Base-by-base conservation (phyloP, 2,329 filamentous ascomycete genomes). In the Venturia asperata region DNA sequence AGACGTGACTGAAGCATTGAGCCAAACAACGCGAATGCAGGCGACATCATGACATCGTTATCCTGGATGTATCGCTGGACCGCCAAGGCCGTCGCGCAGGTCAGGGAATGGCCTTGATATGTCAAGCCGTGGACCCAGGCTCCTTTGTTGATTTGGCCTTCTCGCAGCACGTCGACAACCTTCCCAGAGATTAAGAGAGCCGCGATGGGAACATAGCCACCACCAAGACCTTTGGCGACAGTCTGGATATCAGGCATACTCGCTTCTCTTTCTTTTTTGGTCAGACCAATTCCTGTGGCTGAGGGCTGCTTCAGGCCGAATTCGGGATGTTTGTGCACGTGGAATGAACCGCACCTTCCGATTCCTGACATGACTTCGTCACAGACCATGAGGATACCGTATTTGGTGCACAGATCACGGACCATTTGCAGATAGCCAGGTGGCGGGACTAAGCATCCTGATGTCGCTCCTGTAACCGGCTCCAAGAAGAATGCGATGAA, bases 341-440 rank as follows among this genome's bases (percentile, higher is more conserved):
- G 82, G 68, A 87, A 73, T 5, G 77, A 80, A 0, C 85, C 86
- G 0, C 80, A 81, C 1, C 85, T 77, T 0, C 86, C 86, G 73
- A 83, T 82, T 1, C 86, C 86, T 61, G 83, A 87, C 87, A 92
- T 90, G 55, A 91, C 81, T 72, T 93, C 90, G 70, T 94, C 91
- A 0, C 93, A 76, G 58, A 93, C 87, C 24, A 94, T 78, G 0
- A 94, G 81, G 0, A 87, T 85, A 0, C 87, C 89, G 70, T 93
- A 80, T 67, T 83, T 84, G 63, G 87, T 82, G 72, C 90, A 94
- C 0, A 94, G 78, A 1, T 78, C 77, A 70, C 83, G 83, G 74
- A 93, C 84, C 0, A 87, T 88, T 63, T 79, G 76, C 61, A 92
- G 84, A 68, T 94, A 94, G 0, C 88, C 88, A 0, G 79, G 77